phyloP scores from a whole-genome alignment of 163 green algal species.

The Scenedesmus sp. region DNA sequence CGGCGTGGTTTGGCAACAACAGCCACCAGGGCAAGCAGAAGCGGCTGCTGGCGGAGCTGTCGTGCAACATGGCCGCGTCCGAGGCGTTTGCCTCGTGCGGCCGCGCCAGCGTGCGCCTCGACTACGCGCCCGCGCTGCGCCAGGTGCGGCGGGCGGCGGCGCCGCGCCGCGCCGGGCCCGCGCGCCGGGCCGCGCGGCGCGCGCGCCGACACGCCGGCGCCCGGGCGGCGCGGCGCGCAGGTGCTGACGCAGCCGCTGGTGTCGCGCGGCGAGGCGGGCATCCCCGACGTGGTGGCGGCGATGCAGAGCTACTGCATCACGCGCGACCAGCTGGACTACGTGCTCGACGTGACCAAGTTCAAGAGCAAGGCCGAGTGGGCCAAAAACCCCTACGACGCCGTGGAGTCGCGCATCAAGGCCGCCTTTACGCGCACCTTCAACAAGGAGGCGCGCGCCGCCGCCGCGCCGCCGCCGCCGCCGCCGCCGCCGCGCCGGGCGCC shows the following conservation, averaged over 20 bases:
- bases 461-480: neutral
- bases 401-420: constrained; percentile 83
- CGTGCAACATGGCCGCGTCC: constrained; percentile 78
- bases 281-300: constrained; percentile 40
- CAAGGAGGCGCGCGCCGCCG: constrained; percentile 1
- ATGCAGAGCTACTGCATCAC: constrained; percentile 82
- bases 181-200: too few relatives aligned
- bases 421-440: constrained; percentile 81
- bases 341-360: constrained; percentile 89
- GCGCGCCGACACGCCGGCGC: too few relatives aligned
- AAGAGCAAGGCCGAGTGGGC: constrained; percentile 80
- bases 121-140: constrained; percentile 79
- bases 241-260: constrained; percentile 66
- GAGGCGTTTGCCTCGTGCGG: constrained; percentile 35
- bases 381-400: constrained; percentile 68
- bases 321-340: constrained; percentile 70
- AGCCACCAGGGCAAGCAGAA: constrained; percentile 85
- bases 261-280: constrained; percentile 52
- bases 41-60: constrained; percentile 89
- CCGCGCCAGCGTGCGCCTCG: constrained; percentile 59
- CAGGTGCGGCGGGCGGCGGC: constrained; percentile 46
- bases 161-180: too few relatives aligned
- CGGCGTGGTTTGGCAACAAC: constrained; percentile 93
- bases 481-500: neutral
- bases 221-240: too few relatives aligned